Evolutionary conservation across 2,329 filamentous ascomycete genomes (phyloP).

Genomic region (Hymenoscyphus scutula): DNA sequence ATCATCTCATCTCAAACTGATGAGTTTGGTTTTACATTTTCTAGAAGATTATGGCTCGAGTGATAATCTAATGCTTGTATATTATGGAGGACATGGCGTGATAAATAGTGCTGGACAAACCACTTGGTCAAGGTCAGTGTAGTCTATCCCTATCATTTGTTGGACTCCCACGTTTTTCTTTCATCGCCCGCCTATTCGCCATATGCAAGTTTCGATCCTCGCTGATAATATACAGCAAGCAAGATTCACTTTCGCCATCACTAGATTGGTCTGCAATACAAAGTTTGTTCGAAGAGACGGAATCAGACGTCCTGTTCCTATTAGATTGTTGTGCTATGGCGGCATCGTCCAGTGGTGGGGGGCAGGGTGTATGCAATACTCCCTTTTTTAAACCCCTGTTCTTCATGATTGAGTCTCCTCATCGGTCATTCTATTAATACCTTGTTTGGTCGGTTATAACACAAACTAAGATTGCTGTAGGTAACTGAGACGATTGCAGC

Average conservation of each 20-base stretch:
- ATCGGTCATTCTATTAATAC: too few relatives aligned
- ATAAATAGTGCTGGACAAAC: constrained; percentile 24
- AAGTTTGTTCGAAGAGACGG: constrained; percentile 13
- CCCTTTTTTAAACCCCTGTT: too few relatives aligned
- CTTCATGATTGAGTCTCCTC: too few relatives aligned
- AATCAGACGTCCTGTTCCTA: constrained; percentile 16
- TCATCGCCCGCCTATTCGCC: too few relatives aligned
- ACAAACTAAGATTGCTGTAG: too few relatives aligned
- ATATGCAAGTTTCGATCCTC: not conserved
- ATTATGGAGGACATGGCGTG: constrained; percentile 28
- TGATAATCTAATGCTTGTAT: constrained; percentile 27
- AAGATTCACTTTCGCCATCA: constrained; percentile 11
- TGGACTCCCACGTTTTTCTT: too few relatives aligned
- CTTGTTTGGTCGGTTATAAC: too few relatives aligned
- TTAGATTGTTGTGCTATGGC: constrained; percentile 15
- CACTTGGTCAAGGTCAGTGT: constrained; percentile 22
- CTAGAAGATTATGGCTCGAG: constrained; percentile 21
- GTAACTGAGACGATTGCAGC: constrained; percentile 25
- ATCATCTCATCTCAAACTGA: constrained; percentile 27
- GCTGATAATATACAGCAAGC: constrained; percentile 7
- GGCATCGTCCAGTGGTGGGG: constrained; percentile 4
- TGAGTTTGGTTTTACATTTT: constrained; percentile 25
- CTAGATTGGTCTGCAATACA: constrained; percentile 16
- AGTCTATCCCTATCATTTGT: not conserved
- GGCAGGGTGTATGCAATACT: constrained; percentile 3